These are phyloP conservation scores for Podospora fimiseda DNA, from an alignment of 495 filamentous ascomycete species.

Conservation along the genomic window DNA sequence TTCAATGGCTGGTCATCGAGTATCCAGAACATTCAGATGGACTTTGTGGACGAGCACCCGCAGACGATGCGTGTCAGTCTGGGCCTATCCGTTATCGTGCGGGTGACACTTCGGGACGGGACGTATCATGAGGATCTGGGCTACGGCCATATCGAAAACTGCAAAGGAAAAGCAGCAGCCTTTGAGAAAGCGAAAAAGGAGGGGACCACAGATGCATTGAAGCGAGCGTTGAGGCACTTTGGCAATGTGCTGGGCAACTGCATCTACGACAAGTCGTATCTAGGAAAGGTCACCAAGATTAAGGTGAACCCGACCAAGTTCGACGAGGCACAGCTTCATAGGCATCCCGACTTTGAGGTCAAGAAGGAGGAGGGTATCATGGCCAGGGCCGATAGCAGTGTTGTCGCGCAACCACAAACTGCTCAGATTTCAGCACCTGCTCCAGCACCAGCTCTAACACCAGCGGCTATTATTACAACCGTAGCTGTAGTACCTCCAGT, in stretches of 20 bases:
- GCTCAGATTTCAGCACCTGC: constrained; percentile 13
- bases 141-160: constrained; percentile 92
- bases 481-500: not conserved
- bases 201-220: constrained; percentile 88
- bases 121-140: constrained; percentile 96
- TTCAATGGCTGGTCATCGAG: constrained; percentile 97
- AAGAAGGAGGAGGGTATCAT: constrained; percentile 48
- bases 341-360: constrained; percentile 63
- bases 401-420: constrained; percentile 20
- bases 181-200: constrained; percentile 99
- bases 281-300: constrained; percentile 75
- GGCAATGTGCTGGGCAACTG: constrained; percentile 96
- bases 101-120: constrained; percentile 84
- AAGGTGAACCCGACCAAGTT: constrained; percentile 64
- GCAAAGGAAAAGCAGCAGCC: constrained; percentile 84
- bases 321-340: constrained; percentile 68
- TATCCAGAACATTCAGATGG: constrained; percentile 82
- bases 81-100: constrained; percentile 79
- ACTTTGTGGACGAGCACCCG: constrained; percentile 65
- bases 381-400: constrained; percentile 27
- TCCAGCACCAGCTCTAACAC: constrained; percentile 19
- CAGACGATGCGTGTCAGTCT: constrained; percentile 63
- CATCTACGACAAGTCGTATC: constrained; percentile 92
- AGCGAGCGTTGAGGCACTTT: constrained; percentile 83
- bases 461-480: constrained; percentile 18